Evolutionary conservation across 2,329 filamentous ascomycete genomes (phyloP).

Genomic region (Eurotiales sp.): DNA sequence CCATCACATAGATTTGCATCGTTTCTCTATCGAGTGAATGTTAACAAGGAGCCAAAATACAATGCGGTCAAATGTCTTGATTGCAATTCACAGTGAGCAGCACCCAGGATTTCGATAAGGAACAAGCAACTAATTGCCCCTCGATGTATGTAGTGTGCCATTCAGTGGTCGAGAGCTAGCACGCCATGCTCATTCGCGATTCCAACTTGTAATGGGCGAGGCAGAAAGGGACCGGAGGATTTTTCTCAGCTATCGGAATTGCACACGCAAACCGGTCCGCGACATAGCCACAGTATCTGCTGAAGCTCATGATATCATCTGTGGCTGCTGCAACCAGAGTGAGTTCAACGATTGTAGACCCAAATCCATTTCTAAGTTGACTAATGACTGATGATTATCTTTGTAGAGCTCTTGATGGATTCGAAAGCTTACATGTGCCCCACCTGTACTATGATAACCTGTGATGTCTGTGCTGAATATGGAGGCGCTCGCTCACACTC

Average conservation of each 20-base stretch:
- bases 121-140: neutral
- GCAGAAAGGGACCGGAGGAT: conserved; percentile 13
- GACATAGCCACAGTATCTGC: conserved; percentile 10
- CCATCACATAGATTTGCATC: conserved; percentile 13
- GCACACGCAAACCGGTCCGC: conserved; percentile 11
- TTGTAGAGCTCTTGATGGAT: conserved; percentile 3
- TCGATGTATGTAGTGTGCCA: neutral
- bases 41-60: conserved; percentile 12
- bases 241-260: conserved; percentile 12
- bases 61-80: conserved; percentile 12
- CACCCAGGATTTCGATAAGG: neutral
- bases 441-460: conserved; percentile 13
- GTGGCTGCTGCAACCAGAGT: conserved; percentile 14
- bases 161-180: conserved; percentile 11
- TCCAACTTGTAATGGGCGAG: conserved; percentile 13
- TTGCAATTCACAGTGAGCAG: conserved; percentile 6
- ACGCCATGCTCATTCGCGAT: conserved; percentile 11
- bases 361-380: no score
- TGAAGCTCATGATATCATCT: conserved; percentile 14
- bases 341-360: no score
- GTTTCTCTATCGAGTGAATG: conserved; percentile 13
- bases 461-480: conserved; percentile 11
- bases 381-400: no score
- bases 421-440: conserved; percentile 11
- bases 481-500: conserved; percentile 13